phyloP scores from a whole-genome alignment of 2,329 filamentous ascomycete species.

The Aspergillus novoparasiticus region DNA sequence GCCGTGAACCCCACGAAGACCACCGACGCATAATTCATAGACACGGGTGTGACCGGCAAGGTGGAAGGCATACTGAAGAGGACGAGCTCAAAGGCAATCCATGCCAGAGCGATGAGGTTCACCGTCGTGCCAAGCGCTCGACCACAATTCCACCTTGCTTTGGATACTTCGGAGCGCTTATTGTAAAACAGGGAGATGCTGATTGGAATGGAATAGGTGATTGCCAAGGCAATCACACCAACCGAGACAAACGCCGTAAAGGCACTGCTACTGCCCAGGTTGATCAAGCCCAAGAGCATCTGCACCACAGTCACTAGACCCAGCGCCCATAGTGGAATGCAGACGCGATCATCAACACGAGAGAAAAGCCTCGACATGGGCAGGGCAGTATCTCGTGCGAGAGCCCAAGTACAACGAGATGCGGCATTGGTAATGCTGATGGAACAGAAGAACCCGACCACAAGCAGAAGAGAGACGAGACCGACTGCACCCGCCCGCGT shows the following conservation, averaged over 20 bases:
- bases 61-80: constrained; percentile 58
- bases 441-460: constrained; percentile 56
- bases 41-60: constrained; percentile 54
- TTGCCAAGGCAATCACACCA: constrained; percentile 59
- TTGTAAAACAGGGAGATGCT: constrained; percentile 51
- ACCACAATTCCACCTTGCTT: constrained; percentile 54
- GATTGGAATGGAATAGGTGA: constrained; percentile 61
- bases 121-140: constrained; percentile 45
- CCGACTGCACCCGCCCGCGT: constrained; percentile 50
- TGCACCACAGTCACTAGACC: constrained; percentile 49
- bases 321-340: constrained; percentile 47
- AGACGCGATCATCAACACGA: constrained; percentile 36
- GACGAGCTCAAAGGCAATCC: constrained; percentile 57
- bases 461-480: constrained; percentile 53
- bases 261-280: constrained; percentile 50
- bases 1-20: constrained; percentile 59
- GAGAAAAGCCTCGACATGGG: constrained; percentile 44
- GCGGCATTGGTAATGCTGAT: constrained; percentile 57
- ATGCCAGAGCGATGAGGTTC: constrained; percentile 52
- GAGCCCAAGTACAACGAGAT: constrained; percentile 50
- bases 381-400: constrained; percentile 49
- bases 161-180: constrained; percentile 49
- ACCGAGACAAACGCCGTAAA: constrained; percentile 57
- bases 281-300: constrained; percentile 54
- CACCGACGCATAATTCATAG: constrained; percentile 62